Conservation (phyloP, 257 asterid species). For the Primulina huaijiensis region DNA sequence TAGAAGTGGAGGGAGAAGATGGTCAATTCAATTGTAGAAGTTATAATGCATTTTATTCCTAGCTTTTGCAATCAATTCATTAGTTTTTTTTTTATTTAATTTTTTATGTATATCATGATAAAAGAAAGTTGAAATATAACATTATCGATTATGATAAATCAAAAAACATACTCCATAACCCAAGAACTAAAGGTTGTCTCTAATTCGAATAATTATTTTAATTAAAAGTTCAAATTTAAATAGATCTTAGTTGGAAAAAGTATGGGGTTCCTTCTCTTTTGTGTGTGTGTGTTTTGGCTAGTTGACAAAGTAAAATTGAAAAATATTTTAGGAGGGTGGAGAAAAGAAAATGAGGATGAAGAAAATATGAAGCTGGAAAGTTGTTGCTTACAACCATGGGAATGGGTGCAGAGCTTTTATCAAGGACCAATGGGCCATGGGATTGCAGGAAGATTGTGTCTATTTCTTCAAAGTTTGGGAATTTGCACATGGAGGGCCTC, state of each 20-base stretch:
- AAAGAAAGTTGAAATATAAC: no score
- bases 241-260: neutral
- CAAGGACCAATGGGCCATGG: neutral
- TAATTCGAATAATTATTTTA: no score
- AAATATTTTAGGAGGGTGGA: neutral
- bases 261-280: neutral
- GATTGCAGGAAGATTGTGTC: neutral
- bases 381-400: neutral
- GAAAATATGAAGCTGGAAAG: neutral
- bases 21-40: neutral
- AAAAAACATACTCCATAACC: no score
- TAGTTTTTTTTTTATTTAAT: no score
- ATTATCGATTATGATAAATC: no score
- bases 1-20: neutral
- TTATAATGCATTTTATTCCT: neutral
- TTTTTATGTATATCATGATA: no score
- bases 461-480: neutral
- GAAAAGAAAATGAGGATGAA: neutral
- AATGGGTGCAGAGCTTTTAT: neutral
- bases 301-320: neutral
- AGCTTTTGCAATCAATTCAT: neutral
- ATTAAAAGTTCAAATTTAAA: no score
- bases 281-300: neutral
- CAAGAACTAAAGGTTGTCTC: no score
- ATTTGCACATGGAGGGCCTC: conserved; percentile 1